phyloP scores from a whole-genome alignment of 1,284 basidiomycete genomes.

The Ustilago shanxiensis region DNA sequence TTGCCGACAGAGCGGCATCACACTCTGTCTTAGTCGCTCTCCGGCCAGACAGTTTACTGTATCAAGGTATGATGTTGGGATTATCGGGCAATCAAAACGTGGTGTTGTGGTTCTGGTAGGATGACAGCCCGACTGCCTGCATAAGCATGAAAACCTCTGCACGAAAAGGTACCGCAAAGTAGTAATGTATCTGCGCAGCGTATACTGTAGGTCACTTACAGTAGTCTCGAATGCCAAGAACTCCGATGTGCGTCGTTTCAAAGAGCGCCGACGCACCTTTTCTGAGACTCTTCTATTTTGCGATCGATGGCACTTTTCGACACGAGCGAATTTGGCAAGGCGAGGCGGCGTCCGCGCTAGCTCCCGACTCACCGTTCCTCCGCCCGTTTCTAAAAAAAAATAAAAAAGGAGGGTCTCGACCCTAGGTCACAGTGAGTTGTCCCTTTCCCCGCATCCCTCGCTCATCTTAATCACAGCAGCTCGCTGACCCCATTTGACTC shows the following conservation, averaged over 20 bases:
- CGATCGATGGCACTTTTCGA: constrained; percentile 30
- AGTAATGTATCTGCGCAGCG: neutral
- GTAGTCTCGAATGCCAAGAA: constrained; percentile 21
- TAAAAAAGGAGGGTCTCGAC: constrained; percentile 8
- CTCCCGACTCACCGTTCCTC: neutral
- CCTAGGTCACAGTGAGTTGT: neutral
- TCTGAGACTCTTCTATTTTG: constrained; percentile 1
- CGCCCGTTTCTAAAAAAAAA: neutral
- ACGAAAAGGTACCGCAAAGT: too few relatives aligned
- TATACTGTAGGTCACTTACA: too few relatives aligned
- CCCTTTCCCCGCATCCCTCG: constrained; percentile 16
- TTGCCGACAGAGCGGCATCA: neutral
- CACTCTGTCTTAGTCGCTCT: neutral
- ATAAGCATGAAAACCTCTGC: neutral
- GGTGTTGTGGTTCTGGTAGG: neutral
- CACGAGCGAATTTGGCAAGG: constrained; percentile 3
- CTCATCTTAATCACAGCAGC: too few relatives aligned
- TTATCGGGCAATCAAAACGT: neutral
- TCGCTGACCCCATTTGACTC: too few relatives aligned
- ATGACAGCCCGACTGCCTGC: neutral
- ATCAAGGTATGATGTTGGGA: too few relatives aligned
- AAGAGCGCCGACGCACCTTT: constrained; percentile 17
- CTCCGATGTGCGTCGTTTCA: constrained; percentile 25
- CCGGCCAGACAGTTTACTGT: too few relatives aligned
- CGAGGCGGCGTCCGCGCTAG: constrained; percentile 10